Conservation (phyloP, 169 alveolate species). For the Miamiensis avidus region DNA sequence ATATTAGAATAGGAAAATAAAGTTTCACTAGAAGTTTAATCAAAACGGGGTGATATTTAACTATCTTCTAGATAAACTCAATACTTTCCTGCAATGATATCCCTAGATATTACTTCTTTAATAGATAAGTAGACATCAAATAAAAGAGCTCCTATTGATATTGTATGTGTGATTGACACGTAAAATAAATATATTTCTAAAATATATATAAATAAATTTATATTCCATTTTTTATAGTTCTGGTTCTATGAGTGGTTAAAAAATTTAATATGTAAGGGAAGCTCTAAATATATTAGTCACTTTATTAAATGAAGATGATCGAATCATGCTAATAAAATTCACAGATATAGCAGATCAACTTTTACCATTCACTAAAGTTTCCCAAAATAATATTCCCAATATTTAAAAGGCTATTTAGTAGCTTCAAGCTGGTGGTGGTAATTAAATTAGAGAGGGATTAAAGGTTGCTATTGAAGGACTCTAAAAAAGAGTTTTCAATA, state of each 20-base stretch:
- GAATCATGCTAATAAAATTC: constrained; percentile 35
- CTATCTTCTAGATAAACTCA: too few species aligned
- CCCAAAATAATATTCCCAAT: constrained; percentile 15
- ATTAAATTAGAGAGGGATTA: constrained; percentile 34
- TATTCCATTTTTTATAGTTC: constrained; percentile 55
- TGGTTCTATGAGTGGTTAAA: constrained; percentile 64
- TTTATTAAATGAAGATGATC: constrained; percentile 46
- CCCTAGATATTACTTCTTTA: too few species aligned
- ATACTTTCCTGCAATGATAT: too few species aligned
- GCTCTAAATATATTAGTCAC: constrained; percentile 36
- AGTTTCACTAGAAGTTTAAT: too few species aligned
- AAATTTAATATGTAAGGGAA: constrained; percentile 42
- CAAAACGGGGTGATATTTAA: too few species aligned
- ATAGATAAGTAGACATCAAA: too few species aligned
- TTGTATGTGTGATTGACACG: too few species aligned
- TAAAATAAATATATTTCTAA: too few species aligned
- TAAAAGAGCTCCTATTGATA: too few species aligned
- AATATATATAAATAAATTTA: constrained; percentile 54
- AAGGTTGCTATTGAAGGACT: constrained; percentile 34
- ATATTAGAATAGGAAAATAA: too few species aligned
- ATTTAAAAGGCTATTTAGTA: constrained; percentile 1
- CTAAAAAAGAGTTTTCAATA: constrained; percentile 21
- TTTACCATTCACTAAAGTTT: constrained; percentile 16
- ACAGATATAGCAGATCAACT: neutral
- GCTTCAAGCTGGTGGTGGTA: constrained; percentile 29